Percentiles rank a stretch among this genome's conserved stretches.
Evolutionary conservation across 2,329 filamentous ascomycete species (phyloP).

Genomic region (Colletotrichum sp.): DNA sequence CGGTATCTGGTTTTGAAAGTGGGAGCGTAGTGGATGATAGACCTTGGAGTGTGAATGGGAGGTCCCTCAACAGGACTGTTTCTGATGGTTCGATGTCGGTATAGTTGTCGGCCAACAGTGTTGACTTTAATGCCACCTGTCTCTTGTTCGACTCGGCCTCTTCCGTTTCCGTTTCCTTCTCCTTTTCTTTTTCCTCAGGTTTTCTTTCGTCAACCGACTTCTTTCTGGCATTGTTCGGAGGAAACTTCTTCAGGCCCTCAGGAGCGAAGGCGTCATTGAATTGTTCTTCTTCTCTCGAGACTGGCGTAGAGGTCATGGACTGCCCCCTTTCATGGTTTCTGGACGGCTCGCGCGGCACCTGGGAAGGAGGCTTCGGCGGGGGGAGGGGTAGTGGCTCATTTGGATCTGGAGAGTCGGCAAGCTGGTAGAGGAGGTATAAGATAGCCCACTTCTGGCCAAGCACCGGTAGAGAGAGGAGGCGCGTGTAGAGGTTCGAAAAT

Average conservation of each 20-base stretch:
- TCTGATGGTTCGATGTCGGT: slow-evolving; percentile 66
- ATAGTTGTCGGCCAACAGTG: slow-evolving; percentile 61
- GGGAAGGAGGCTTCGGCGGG: slow-evolving; percentile 40
- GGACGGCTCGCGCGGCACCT: slow-evolving; percentile 32
- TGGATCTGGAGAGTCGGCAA: slow-evolving; percentile 72
- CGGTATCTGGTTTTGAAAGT: slow-evolving; percentile 71
- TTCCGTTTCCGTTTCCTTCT: slow-evolving; percentile 30
- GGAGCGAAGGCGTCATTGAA: slow-evolving; percentile 61
- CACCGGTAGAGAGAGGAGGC: slow-evolving; percentile 88
- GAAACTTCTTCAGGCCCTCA: slow-evolving; percentile 52
- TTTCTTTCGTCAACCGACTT: slow-evolving; percentile 35
- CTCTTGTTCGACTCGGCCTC: slow-evolving; percentile 39
- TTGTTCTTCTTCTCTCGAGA: slow-evolving; percentile 50
- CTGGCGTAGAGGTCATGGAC: slow-evolving; percentile 38
- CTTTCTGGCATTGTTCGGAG: slow-evolving; percentile 43
- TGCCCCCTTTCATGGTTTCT: slow-evolving; percentile 42
- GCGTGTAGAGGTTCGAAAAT: slow-evolving; percentile 90
- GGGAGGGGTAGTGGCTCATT: slow-evolving; percentile 54
- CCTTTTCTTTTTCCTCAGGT: slow-evolving; percentile 27
- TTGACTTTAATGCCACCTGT: slow-evolving; percentile 62
- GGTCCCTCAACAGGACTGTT: slow-evolving; percentile 72
- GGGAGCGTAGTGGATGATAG: slow-evolving; percentile 84
- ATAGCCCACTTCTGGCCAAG: slow-evolving; percentile 97
- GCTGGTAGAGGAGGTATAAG: slow-evolving; percentile 84
- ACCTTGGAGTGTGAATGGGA: slow-evolving; percentile 93